phyloP scores from a whole-genome alignment of 2,329 filamentous ascomycete species.

The Fonsecaea erecta region DNA sequence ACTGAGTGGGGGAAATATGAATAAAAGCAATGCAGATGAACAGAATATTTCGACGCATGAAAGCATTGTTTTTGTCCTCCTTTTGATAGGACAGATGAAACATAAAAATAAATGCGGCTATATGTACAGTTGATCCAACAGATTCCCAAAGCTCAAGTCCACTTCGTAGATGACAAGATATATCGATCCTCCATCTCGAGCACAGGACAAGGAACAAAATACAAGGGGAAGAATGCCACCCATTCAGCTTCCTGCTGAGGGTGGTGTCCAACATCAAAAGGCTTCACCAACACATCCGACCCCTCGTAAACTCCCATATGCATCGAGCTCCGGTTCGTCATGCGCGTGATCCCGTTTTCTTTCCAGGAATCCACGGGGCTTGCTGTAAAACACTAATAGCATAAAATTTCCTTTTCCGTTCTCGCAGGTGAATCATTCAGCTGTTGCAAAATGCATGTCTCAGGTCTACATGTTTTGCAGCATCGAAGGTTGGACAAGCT shows the following conservation, averaged over 20 bases:
- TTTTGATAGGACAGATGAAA: conserved; percentile 16
- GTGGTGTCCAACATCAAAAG: conserved; percentile 1
- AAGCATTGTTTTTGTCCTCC: conserved; percentile 4
- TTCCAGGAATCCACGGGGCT: conserved; percentile 11
- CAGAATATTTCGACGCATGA: background rate
- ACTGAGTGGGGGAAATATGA: too few relatives aligned
- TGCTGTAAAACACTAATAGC: conserved; percentile 11
- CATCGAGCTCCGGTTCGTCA: conserved; percentile 24
- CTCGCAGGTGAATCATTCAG: conserved; percentile 27
- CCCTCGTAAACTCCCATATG: conserved; percentile 6
- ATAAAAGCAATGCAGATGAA: background rate
- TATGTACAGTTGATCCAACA: conserved; percentile 36
- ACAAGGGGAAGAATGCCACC: conserved; percentile 4
- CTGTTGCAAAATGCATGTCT: conserved; percentile 24
- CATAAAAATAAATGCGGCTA: conserved; percentile 20
- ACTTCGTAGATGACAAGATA: background rate
- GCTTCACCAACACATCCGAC: background rate
- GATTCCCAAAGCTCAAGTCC: conserved; percentile 14
- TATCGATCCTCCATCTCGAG: background rate
- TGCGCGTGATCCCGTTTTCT: conserved; percentile 10
- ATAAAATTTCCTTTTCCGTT: conserved; percentile 18
- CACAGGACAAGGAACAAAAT: conserved; percentile 3
- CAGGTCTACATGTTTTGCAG: conserved; percentile 35
- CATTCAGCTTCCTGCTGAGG: background rate
- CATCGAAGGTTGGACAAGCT: conserved; percentile 38